Base-by-base conservation (phyloP, 345 rosid genomes). In the Aquilaria yunnanensis region DNA sequence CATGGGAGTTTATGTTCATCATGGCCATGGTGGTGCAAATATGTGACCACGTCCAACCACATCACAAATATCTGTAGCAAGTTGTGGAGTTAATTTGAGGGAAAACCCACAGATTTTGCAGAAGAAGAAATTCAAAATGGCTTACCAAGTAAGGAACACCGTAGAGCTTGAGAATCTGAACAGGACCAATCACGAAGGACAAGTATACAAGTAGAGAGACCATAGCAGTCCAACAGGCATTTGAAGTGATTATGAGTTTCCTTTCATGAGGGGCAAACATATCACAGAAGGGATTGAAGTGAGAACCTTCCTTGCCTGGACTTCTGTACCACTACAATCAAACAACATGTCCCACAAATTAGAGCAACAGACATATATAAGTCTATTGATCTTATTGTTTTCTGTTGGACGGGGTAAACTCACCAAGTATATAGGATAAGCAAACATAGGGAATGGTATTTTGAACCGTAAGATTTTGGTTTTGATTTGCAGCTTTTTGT, bases 221-320 rank as follows among this genome's bases (percentile, higher is more conserved):
- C 91, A 88, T 86, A 29, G 72, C 66, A 11, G 67, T 56, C 99
- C 92, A 94, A 61, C 88, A 83, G 13, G 77, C 41, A 4, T 92
- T 88, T 54, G 98, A 93, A 32, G 80, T 93, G 32, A 78, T 62
- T n/a, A 88, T 77, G 57, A 80, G 83, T 43, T 78, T 80, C 65
- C 87, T 83, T 67, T 93, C 98, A 34, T 69, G 79, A 5, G 89
- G 85, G 2, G 72, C 67, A 63, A 93, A 93, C 66, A 93, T 61
- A 58, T 76, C 68, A 65, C 98, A 84, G 63, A 79, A 61, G n/a
- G 98, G 97, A 57, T 82, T 74, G 81, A 81, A 93, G 60, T 93
- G 98, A 45, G 98, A 93, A 2, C 98, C 98, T 64, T 79, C 79
- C 78, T 93, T 93, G 29, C 98, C 98, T n/a, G 98, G 98, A 74